Evolutionary conservation across 2,329 filamentous ascomycete genomes (phyloP).

Genomic region (Magnaporthiopsis rhizophila): DNA sequence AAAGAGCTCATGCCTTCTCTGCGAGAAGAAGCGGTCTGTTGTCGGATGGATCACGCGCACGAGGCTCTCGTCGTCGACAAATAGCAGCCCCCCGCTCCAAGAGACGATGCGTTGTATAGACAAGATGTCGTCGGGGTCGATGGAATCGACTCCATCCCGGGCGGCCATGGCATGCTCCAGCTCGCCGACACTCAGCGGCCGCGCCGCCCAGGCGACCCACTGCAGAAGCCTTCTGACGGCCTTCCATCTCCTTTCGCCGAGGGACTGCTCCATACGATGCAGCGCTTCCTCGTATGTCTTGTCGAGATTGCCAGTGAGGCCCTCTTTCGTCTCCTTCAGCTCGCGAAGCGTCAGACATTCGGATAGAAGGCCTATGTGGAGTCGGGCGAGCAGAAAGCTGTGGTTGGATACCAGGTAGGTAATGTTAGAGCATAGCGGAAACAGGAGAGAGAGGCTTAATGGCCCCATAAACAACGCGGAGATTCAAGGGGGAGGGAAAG

Average conservation of each 20-base stretch:
- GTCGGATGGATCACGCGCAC: slow-evolving; percentile 3
- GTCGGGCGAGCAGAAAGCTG: not conserved
- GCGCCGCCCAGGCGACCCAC: not conserved
- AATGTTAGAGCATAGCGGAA: no score
- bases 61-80: not conserved
- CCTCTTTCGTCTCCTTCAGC: not conserved
- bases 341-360: slow-evolving; percentile 1
- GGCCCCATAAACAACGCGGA: no score
- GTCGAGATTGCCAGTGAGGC: not conserved
- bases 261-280: not conserved
- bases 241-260: not conserved
- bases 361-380: not conserved
- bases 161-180: not conserved
- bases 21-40: not conserved
- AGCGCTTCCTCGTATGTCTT: not conserved
- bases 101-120: not conserved
- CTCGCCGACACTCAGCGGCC: not conserved
- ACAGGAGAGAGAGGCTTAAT: no score
- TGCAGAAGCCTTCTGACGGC: not conserved
- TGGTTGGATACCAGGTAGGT: not conserved
- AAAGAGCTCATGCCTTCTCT: not conserved
- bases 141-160: not conserved
- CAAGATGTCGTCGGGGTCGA: not conserved
- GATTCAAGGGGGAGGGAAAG: no score
- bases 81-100: slow-evolving; percentile 2